Evolutionary conservation across 225 moss, liverwort and hornwort genomes (phyloP).

Genomic region (Straminergon stramineum): DNA sequence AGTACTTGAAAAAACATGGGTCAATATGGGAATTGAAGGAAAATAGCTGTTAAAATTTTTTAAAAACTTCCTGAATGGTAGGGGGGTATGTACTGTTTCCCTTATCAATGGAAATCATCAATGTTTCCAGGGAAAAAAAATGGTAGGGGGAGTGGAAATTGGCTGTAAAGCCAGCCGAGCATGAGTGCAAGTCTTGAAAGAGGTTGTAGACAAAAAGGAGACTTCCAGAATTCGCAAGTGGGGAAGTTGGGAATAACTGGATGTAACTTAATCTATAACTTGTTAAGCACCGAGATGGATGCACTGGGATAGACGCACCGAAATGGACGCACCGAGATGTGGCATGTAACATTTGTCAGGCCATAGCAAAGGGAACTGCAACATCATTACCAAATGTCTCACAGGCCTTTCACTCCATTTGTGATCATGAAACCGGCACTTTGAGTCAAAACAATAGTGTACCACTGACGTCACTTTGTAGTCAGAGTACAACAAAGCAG

Average conservation of each 20-base stretch:
- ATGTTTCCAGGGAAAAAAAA: no score
- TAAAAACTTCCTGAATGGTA: accelerated
- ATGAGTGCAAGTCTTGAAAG: background rate
- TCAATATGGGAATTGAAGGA: background rate
- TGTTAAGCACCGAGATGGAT: background rate
- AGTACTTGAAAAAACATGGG: accelerated
- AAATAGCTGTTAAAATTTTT: accelerated
- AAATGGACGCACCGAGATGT: background rate
- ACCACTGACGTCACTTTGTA: background rate
- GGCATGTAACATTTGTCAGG: background rate
- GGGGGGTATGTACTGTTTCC: background rate
- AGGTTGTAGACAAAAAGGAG: no score
- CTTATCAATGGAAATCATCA: no score
- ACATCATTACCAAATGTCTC: background rate
- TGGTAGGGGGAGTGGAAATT: background rate
- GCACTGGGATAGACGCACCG: no score
- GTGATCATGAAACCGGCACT: background rate
- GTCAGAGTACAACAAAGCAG: background rate
- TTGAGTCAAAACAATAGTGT: background rate
- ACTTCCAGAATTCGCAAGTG: background rate
- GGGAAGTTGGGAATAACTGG: background rate
- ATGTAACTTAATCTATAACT: background rate
- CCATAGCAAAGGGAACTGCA: background rate
- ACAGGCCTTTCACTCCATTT: accelerated
- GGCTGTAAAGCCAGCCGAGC: accelerated